Base-by-base conservation (phyloP, 805 yeast species). In the Wickerhamia fluorescens region DNA sequence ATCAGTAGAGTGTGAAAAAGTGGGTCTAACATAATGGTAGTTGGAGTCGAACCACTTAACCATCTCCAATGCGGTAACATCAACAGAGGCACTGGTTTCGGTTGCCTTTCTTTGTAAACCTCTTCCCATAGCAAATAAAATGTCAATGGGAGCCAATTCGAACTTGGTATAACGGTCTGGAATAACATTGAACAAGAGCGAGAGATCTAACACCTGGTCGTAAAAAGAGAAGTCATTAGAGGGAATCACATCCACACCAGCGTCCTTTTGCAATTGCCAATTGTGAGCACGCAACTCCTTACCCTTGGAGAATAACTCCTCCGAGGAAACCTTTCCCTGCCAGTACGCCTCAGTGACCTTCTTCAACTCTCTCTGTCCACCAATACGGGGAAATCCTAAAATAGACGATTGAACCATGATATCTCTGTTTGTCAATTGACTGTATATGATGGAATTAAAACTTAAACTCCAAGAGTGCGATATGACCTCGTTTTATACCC, bases 21-120 rank as follows among this genome's bases (percentile, higher is more conserved):
- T 92, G 66, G 98, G 98, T 75, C 98, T 85, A 56, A 92, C 97
- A 66, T 92, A 92, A 70, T 92, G 98, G 85, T 92, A 92, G 86
- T 92, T 92, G 44, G 96, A 84, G 69, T 92, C 98, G 53, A 92
- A 92, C 98, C 98, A 92, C 75, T 92, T 92, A 51, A 92, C 98
- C 98, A 92, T 92, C 77, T 92, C 95, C 61, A 86, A 75, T 52
- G 98, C 98, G 41, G 97, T 89, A 39, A 92, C 98, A 66, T 92
- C 98, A 49, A 92, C 95, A 47, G 94, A 95, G 50, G 80, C 74
- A 39, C 77, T 61, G 45, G 87, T 57, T 49, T 81, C 94, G 45
- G 94, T 82, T 45, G 94, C 95, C 66, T 82, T 79, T 71, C 92
- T 85, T 74, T 92, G 98, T 63, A 92, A 75, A 79, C 98, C 98